Evolutionary conservation across 257 asterid genomes (phyloP).

Genomic region (Handroanthus guayacan): DNA sequence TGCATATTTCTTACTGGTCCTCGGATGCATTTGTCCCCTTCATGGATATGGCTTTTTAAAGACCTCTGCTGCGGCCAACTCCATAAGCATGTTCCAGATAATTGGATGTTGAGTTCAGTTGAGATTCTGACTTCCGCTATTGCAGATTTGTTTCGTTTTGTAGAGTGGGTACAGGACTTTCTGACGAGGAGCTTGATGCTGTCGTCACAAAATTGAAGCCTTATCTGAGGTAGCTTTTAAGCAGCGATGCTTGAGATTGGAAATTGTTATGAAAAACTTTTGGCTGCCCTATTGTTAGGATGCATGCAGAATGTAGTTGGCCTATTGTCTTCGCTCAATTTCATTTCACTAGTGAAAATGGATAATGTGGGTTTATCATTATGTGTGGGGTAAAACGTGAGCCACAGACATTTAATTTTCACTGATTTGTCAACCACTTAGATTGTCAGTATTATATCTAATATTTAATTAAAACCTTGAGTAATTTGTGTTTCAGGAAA

Average conservation of each 20-base stretch:
- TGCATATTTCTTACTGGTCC: not conserved
- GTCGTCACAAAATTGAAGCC: slow-evolving; percentile 85
- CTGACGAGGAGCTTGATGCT: slow-evolving; percentile 88
- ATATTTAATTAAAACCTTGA: not conserved
- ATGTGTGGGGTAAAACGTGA: slow-evolving; percentile 21
- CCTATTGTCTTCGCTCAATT: slow-evolving; percentile 16
- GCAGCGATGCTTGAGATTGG: slow-evolving; percentile 5
- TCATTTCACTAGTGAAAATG: not conserved
- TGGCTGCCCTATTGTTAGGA: slow-evolving; percentile 26
- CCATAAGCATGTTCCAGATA: slow-evolving; percentile 27
- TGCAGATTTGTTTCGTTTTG: slow-evolving; percentile 98
- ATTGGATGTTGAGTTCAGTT: slow-evolving; percentile 1
- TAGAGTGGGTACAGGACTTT: slow-evolving; percentile 98
- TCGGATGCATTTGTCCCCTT: slow-evolving; percentile 8
- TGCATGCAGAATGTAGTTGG: slow-evolving; percentile 12
- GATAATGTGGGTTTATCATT: not conserved
- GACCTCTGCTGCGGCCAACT: slow-evolving; percentile 14
- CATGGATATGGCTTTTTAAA: slow-evolving; percentile 11
- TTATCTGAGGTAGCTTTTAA: slow-evolving; percentile 66
- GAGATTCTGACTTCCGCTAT: slow-evolving; percentile 44
- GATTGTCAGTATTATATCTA: slow-evolving; percentile 11
- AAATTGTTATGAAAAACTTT: not conserved
- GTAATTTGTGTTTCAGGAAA: slow-evolving; percentile 59
- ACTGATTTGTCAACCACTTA: slow-evolving; percentile 21
- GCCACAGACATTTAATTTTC: not conserved